These are phyloP conservation scores for Emergomyces orientalis DNA, from an alignment of 2,329 filamentous ascomycete species.

Conservation along the genomic window DNA sequence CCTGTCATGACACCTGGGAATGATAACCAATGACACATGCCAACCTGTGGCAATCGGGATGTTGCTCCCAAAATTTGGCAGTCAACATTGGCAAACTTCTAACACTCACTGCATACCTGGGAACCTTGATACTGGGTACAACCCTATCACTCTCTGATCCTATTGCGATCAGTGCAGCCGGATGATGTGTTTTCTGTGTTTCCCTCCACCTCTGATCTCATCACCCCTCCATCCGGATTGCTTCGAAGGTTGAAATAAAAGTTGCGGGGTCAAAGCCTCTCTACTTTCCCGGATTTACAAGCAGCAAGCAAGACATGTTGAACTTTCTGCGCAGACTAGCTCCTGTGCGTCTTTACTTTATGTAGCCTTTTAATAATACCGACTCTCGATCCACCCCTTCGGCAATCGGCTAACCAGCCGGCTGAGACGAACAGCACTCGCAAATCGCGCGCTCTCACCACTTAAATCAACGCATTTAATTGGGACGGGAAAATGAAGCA, in stretches of 20 bases:
- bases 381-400: background rate
- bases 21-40: conserved; percentile 1
- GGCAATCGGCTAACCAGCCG: conserved; percentile 1
- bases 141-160: background rate
- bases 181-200: conserved; percentile 1
- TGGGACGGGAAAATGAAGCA: background rate
- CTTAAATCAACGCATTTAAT: background rate
- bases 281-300: background rate
- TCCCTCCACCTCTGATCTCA: background rate
- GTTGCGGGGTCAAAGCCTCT: background rate
- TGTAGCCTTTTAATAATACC: background rate
- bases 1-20: conserved; percentile 1
- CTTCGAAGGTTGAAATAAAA: background rate
- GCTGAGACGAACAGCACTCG: background rate
- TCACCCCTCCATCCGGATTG: background rate
- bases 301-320: background rate
- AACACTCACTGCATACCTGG: background rate
- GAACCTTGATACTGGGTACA: background rate
- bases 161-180: conserved; percentile 3
- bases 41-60: background rate
- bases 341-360: background rate
- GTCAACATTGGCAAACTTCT: background rate
- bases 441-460: background rate
- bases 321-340: background rate
- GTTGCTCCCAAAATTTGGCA: background rate